Evolutionary conservation across 768 basidiomycete genomes (phyloP).

Genomic region (Agaricus sinodeliciosus): DNA sequence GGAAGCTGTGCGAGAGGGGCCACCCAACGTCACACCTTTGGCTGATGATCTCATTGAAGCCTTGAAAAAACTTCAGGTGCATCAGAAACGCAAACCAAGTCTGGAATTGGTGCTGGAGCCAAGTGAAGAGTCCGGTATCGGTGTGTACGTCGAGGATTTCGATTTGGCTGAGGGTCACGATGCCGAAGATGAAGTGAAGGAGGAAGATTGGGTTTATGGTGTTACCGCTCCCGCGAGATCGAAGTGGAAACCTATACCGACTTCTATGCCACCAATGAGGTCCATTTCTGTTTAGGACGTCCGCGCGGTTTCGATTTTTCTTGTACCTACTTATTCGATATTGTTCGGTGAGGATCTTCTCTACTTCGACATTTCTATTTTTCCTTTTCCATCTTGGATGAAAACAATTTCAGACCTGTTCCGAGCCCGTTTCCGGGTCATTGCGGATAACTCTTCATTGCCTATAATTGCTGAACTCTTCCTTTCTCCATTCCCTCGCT

Average conservation of each 20-base stretch:
- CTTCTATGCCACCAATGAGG: constrained; percentile 56
- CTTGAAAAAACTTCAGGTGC: constrained; percentile 59
- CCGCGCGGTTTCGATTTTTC: neutral
- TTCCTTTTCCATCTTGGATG: constrained; percentile 29
- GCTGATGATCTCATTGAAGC: constrained; percentile 87
- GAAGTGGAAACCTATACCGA: constrained; percentile 46
- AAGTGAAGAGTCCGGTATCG: constrained; percentile 63
- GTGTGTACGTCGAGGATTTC: constrained; percentile 74
- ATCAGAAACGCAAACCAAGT: constrained; percentile 30
- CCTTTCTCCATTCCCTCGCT: constrained; percentile 1
- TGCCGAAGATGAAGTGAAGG: constrained; percentile 27
- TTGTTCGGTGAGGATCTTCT: constrained; percentile 29
- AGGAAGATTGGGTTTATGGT: constrained; percentile 62
- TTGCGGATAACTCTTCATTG: constrained; percentile 54
- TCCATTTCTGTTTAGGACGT: constrained; percentile 27
- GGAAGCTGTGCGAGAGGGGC: constrained; percentile 88
- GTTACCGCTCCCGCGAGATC: constrained; percentile 43
- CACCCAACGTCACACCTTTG: constrained; percentile 76
- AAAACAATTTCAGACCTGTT: constrained; percentile 61
- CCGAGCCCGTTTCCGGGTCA: constrained; percentile 32
- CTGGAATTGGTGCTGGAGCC: constrained; percentile 62
- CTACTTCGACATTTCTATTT: neutral
- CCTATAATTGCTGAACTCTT: constrained; percentile 36
- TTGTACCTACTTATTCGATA: constrained; percentile 10
- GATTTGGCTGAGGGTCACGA: constrained; percentile 26